Conservation (phyloP, 2,329 filamentous ascomycete genomes). For the Aspergillus novoparasiticus region DNA sequence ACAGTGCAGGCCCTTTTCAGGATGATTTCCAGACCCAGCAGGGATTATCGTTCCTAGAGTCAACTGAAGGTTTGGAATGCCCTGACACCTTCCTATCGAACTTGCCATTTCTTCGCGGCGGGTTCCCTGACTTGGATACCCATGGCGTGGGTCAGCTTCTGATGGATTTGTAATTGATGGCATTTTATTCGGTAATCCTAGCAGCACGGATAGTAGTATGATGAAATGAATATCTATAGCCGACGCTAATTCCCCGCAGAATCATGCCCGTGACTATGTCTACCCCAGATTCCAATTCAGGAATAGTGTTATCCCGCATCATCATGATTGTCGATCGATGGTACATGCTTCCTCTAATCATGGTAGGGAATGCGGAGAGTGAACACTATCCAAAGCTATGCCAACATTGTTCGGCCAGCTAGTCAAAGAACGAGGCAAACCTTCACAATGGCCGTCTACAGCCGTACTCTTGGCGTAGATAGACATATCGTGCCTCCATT, state of each 20-base stretch:
- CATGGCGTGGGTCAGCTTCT: neutral
- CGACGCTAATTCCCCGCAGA: slow-evolving; percentile 1
- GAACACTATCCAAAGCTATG: neutral
- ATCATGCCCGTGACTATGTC: neutral
- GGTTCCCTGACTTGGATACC: neutral
- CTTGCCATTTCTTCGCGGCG: neutral
- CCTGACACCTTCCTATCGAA: neutral
- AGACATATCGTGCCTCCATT: neutral
- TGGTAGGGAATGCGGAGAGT: neutral
- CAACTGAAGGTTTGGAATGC: neutral
- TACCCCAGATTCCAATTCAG: neutral
- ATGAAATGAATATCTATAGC: neutral
- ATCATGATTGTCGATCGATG: neutral
- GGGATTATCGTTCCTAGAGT: neutral
- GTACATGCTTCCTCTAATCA: neutral
- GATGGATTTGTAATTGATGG: neutral
- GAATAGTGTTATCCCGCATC: neutral
- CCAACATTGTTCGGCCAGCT: neutral
- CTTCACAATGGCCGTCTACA: neutral
- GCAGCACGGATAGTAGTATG: neutral
- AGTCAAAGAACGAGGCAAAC: neutral
- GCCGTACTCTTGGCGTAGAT: neutral
- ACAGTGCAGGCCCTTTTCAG: neutral
- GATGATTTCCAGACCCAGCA: neutral
- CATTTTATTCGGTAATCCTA: neutral